Conservation (phyloP, 1,284 basidiomycete species). For the Wolfiporia cocos region DNA sequence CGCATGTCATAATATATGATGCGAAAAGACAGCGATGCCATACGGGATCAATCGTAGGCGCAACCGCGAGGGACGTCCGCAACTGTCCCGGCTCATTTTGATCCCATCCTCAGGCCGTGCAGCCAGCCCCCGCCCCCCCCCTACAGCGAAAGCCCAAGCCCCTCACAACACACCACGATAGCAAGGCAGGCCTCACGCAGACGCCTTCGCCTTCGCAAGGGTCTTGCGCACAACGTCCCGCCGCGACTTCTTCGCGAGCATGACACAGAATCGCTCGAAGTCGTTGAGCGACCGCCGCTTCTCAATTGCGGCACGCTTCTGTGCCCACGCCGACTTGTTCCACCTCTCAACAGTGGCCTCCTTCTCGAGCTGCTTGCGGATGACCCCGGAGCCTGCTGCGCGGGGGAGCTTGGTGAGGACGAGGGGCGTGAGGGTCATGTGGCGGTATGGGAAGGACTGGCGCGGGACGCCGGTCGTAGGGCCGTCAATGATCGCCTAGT, state of each 20-base stretch:
- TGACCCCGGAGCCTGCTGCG: constrained; percentile 73
- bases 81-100: constrained; percentile 6
- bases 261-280: constrained; percentile 83
- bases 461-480: constrained; percentile 89
- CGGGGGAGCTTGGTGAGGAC: constrained; percentile 85
- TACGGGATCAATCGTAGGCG: constrained; percentile 1
- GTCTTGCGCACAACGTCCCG: constrained; percentile 66
- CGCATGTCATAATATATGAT: constrained; percentile 12
- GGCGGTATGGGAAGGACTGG: constrained; percentile 88
- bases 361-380: constrained; percentile 88
- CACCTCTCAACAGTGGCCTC: constrained; percentile 76
- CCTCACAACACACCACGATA: background rate
- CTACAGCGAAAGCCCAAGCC: too few species aligned
- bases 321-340: constrained; percentile 84
- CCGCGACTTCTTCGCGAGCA: constrained; percentile 74
- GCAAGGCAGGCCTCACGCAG: constrained; percentile 13
- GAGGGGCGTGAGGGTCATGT: constrained; percentile 89
- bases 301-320: constrained; percentile 79
- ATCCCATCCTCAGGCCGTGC: constrained; percentile 1
- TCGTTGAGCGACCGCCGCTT: constrained; percentile 80
- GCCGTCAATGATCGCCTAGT: constrained; percentile 92
- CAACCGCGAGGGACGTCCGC: too few species aligned
- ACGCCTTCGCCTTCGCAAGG: constrained; percentile 28
- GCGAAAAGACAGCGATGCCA: constrained; percentile 12
- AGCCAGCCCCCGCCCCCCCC: background rate